Evolutionary conservation across 495 filamentous ascomycete species (phyloP).

Genomic region (Aspergillus cristatus): DNA sequence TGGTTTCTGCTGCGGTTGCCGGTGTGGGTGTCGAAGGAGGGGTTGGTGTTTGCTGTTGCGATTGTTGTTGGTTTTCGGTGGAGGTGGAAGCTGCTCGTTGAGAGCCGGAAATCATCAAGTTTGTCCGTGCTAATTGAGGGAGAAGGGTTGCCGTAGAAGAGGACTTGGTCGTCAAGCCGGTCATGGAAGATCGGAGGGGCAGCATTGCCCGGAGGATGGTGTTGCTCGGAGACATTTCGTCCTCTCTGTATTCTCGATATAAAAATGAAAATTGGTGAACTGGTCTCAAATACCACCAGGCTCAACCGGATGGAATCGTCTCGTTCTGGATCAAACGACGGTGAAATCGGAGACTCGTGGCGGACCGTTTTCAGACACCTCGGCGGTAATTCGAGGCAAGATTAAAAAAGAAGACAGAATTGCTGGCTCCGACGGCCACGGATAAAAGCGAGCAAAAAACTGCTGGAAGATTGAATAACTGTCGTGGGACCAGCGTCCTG

Average conservation of each 20-base stretch:
- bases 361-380: too few species aligned
- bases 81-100: constrained; percentile 12
- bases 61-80: constrained; percentile 8
- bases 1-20: too few species aligned
- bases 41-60: constrained; percentile 4
- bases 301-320: too few species aligned
- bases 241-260: constrained; percentile 7
- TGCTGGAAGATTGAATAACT: too few species aligned
- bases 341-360: too few species aligned
- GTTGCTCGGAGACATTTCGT: constrained; percentile 21
- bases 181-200: constrained; percentile 26
- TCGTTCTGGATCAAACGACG: too few species aligned
- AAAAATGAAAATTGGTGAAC: neutral
- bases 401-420: too few species aligned
- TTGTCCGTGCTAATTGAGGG: constrained; percentile 9
- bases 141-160: constrained; percentile 16
- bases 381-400: too few species aligned
- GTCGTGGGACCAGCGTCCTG: neutral
- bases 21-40: neutral
- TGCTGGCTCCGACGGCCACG: too few species aligned
- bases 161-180: constrained; percentile 18
- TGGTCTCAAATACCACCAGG: too few species aligned
- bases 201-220: constrained; percentile 27
- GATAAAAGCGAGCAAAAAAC: too few species aligned
- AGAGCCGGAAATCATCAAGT: constrained; percentile 4